Conservation (phyloP, 768 basidiomycete species). For the Lentinus tigrinus region DNA sequence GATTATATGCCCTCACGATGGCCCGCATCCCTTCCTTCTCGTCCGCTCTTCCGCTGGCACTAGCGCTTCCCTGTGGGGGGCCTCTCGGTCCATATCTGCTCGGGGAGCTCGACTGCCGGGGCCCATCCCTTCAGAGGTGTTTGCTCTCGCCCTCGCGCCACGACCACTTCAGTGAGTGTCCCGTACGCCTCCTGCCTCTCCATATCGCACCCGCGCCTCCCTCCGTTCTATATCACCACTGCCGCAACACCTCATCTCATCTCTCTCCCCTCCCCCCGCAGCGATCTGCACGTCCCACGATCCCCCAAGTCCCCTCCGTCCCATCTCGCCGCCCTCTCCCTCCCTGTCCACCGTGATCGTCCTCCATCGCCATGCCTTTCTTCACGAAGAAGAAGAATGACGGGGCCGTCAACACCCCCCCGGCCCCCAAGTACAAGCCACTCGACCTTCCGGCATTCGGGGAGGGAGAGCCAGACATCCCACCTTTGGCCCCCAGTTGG, state of each 20-base stretch:
- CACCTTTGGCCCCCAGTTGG: constrained; percentile 10
- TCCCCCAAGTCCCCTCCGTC: background rate
- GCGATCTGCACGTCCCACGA: background rate
- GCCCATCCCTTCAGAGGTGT: constrained; percentile 7
- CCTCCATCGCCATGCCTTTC: background rate
- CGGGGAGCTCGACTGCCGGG: constrained; percentile 19
- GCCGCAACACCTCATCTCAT: background rate
- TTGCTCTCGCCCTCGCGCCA: constrained; percentile 2
- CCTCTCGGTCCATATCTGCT: constrained; percentile 26
- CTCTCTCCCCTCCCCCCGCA: background rate
- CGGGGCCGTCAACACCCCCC: constrained; percentile 9
- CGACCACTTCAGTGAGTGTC: constrained; percentile 16
- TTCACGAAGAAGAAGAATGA: constrained; percentile 8
- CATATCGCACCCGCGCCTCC: background rate
- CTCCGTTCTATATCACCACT: background rate
- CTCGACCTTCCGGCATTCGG: constrained; percentile 11
- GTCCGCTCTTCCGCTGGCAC: constrained; percentile 13
- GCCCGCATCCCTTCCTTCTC: constrained; percentile 3
- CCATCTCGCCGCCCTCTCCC: background rate
- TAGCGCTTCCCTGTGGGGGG: constrained; percentile 20
- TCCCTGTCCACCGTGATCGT: background rate
- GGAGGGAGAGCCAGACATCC: constrained; percentile 3
- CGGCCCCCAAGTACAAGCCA: constrained; percentile 14
- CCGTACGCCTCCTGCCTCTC: background rate
- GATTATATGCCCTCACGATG: constrained; percentile 10